Evolutionary conservation across 1,284 basidiomycete species (phyloP), one percentile per base, ranked within the genome.

Genomic region (Afroboletus lepidellus): DNA sequence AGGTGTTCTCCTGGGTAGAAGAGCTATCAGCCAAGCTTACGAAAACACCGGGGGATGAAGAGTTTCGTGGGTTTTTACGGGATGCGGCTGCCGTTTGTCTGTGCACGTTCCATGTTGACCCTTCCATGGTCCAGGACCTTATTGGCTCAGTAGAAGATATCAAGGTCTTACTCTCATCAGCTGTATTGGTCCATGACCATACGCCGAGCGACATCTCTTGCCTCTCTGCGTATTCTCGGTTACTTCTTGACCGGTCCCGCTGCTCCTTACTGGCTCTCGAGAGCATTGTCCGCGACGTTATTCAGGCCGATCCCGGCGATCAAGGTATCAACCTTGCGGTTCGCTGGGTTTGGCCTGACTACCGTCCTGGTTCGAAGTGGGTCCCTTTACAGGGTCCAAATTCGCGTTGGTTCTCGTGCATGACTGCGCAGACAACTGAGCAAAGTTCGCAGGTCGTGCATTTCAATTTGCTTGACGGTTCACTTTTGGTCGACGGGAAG

Each of bases 401-500:
- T 49, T 60, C 69, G n/a, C 67, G 69, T 15, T 81, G 77, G 78
- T 11, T 76, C 7, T 57, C 44, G 0, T 69, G 59, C 30, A 42
- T 36, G 18, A 69, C 64, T 5, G 57, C 62, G 3, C 20, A 50
- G 8, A 32, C 55, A 27, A 15, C 8, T 0, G n/a, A 12, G 0
- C 46, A 57, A 18, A 23, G 23, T 9, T 41, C 58, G 5, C 65
- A 70, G 25, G 27, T 12, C 8, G 62, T 80, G 0, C 67, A 74
- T 51, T 56, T 74, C 15, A 70, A 81, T 48, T 33, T 79, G 2
- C 53, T 79, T 6, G 59, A 69, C 30, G 78, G 78, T 8, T 51
- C 56, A 9, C 63, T 81, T 5, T 60, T 78, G 5, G 66, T 80
- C 7, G 60, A 75, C 39, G 78, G 76, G 0, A 69, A 69, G 43